A percentile compares a stretch with the other conserved stretches of the same genome.
Conservation (phyloP, 2,329 filamentous ascomycete genomes). For the Penicillium sp. region DNA sequence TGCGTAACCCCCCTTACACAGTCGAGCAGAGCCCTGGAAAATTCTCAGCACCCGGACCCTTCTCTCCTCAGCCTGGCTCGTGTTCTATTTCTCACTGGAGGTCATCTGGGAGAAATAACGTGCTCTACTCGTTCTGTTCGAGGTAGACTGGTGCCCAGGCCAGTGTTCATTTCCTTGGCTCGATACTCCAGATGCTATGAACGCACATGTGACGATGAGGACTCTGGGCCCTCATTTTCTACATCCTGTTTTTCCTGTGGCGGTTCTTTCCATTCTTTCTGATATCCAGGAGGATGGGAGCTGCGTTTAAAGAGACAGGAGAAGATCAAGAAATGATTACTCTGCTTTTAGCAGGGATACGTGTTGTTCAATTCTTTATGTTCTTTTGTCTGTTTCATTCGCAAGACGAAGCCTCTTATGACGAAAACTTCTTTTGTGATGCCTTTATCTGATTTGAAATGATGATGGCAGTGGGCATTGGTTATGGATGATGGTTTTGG, state of each 20-base stretch:
- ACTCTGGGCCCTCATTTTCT: not conserved
- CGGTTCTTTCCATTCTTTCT: not conserved
- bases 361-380: not conserved
- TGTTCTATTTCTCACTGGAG: not conserved
- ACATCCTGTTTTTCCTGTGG: constrained; percentile 1
- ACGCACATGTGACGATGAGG: not conserved
- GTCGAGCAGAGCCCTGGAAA: not conserved
- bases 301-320: constrained; percentile 19
- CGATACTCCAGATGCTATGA: not conserved
- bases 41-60: not conserved
- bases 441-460: not conserved
- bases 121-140: not conserved
- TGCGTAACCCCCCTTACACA: not conserved
- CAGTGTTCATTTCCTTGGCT: not conserved
- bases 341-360: not conserved
- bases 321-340: not conserved
- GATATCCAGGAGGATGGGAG: not conserved
- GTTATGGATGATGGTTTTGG: not conserved
- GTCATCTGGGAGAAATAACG: not conserved
- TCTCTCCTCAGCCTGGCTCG: not conserved
- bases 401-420: constrained; percentile 5
- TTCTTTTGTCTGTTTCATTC: constrained; percentile 9
- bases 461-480: not conserved
- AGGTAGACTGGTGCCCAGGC: not conserved
- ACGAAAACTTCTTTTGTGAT: constrained; percentile 2